Evolutionary conservation across 345 rosid species (phyloP).

Genomic region (Acer saccharum): DNA sequence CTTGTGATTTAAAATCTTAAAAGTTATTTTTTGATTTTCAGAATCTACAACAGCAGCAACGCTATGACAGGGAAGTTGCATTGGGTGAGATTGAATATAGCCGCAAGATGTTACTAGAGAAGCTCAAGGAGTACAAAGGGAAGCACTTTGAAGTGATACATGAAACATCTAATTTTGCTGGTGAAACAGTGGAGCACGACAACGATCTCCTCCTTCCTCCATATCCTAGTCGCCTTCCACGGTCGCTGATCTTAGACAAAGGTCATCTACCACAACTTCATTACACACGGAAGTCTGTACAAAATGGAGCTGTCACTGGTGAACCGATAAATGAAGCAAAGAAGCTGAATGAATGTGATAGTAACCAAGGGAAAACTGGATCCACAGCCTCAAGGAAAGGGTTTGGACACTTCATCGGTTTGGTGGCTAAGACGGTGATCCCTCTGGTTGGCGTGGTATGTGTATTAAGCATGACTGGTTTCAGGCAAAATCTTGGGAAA

Average conservation of each 20-base stretch:
- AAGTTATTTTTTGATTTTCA: no score
- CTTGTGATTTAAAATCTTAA: no score
- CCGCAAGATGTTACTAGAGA: conserved; percentile 69
- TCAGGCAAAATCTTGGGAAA: conserved; percentile 44
- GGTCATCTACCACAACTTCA: conserved; percentile 42
- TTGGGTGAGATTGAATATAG: no score
- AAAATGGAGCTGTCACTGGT: conserved; percentile 44
- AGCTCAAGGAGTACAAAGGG: conserved; percentile 82
- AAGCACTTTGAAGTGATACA: conserved; percentile 63
- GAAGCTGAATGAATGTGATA: conserved; percentile 24
- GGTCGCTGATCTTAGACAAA: conserved; percentile 41
- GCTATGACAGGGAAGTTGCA: no score
- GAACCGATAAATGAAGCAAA: conserved; percentile 35
- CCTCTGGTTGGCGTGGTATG: conserved; percentile 65
- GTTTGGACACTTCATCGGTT: conserved; percentile 47
- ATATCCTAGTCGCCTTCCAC: conserved; percentile 59
- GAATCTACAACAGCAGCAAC: no score
- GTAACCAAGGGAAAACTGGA: conserved; percentile 18
- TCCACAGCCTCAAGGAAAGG: conserved; percentile 36
- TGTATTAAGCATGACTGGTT: conserved; percentile 53
- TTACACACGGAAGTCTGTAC: conserved; percentile 34
- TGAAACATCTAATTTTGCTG: conserved; percentile 75
- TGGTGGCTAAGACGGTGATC: conserved; percentile 58
- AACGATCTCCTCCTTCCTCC: conserved; percentile 85
- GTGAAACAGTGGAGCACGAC: conserved; percentile 67